Evolutionary conservation across 352 stramenopile species (phyloP).

Genomic region (Pythium myriotylum): DNA sequence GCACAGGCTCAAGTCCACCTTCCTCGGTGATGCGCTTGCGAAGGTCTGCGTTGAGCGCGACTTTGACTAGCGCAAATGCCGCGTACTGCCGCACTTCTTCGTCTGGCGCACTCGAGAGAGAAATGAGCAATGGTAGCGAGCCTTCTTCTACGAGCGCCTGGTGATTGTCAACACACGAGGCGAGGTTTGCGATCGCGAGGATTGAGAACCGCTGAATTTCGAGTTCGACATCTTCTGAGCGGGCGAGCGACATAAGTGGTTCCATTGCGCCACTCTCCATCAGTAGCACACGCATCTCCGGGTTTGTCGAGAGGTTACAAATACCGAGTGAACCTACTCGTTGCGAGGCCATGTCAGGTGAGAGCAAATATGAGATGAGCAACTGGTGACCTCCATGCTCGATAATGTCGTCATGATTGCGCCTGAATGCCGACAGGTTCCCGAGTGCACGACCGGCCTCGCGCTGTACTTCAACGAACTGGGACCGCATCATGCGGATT

Average conservation of each 20-base stretch:
- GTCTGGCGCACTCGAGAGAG: slow-evolving; percentile 93
- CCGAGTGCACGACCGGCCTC: slow-evolving; percentile 91
- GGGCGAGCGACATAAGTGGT: slow-evolving; percentile 93
- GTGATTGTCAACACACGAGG: slow-evolving; percentile 94
- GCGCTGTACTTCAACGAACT: slow-evolving; percentile 94
- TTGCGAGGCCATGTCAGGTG: slow-evolving; percentile 93
- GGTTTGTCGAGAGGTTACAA: slow-evolving; percentile 94
- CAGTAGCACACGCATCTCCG: slow-evolving; percentile 87
- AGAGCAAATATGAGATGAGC: slow-evolving; percentile 95
- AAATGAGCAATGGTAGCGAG: slow-evolving; percentile 94
- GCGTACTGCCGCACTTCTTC: slow-evolving; percentile 95
- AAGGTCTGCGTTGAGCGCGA: slow-evolving; percentile 95
- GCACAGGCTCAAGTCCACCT: slow-evolving; percentile 94
- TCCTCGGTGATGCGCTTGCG: slow-evolving; percentile 94
- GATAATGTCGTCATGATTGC: slow-evolving; percentile 92
- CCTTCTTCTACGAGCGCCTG: slow-evolving; percentile 93
- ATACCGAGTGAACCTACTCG: slow-evolving; percentile 93
- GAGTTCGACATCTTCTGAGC: slow-evolving; percentile 94
- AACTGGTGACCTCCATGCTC: slow-evolving; percentile 92
- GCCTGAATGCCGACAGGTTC: slow-evolving; percentile 91
- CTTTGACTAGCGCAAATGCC: slow-evolving; percentile 94
- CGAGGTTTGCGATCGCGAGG: slow-evolving; percentile 94
- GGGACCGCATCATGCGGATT: slow-evolving; percentile 94
- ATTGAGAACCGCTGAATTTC: slow-evolving; percentile 95
- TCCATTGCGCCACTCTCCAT: slow-evolving; percentile 95